Evolutionary conservation across 2,329 filamentous ascomycete species (phyloP).

Genomic region (Colletotrichum theobromicola): DNA sequence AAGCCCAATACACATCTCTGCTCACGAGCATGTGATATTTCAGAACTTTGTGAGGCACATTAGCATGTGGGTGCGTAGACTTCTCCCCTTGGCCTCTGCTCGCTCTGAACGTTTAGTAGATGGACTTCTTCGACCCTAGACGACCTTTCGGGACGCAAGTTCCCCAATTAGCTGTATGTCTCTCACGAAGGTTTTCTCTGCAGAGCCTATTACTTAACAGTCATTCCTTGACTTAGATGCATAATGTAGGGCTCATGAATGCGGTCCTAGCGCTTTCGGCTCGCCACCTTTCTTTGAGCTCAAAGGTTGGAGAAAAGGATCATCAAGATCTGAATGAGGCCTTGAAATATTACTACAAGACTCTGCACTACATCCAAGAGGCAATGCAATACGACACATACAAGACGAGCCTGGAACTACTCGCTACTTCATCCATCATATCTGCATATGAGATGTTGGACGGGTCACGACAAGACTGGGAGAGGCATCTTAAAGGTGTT

Average conservation of each 20-base stretch:
- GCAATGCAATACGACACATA: conserved; percentile 65
- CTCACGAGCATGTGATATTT: conserved; percentile 1
- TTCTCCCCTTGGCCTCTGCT: not conserved
- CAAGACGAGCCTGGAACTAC: conserved; percentile 60
- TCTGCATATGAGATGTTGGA: conserved; percentile 72
- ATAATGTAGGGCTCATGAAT: conserved; percentile 30
- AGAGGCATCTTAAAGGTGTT: conserved; percentile 66
- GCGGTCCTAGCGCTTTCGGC: conserved; percentile 30
- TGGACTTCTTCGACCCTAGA: conserved; percentile 14
- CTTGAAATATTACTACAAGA: conserved; percentile 65
- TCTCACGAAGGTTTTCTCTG: not conserved
- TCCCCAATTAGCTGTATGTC: conserved; percentile 12
- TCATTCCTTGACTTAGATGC: not conserved
- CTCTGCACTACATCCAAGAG: conserved; percentile 64
- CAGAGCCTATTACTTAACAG: not conserved
- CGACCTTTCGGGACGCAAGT: conserved; percentile 12
- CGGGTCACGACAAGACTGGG: conserved; percentile 59
- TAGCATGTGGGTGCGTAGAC: not conserved
- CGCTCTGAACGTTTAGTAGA: not conserved
- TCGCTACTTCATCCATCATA: conserved; percentile 65
- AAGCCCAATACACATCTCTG: not conserved
- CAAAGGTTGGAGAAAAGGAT: not conserved
- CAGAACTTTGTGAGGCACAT: conserved; percentile 16
- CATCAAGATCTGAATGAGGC: conserved; percentile 31
- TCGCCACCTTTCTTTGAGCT: conserved; percentile 24